Evolutionary conservation across 73 alveolate species (phyloP).

Genomic region (Paramecium sonneborni): DNA sequence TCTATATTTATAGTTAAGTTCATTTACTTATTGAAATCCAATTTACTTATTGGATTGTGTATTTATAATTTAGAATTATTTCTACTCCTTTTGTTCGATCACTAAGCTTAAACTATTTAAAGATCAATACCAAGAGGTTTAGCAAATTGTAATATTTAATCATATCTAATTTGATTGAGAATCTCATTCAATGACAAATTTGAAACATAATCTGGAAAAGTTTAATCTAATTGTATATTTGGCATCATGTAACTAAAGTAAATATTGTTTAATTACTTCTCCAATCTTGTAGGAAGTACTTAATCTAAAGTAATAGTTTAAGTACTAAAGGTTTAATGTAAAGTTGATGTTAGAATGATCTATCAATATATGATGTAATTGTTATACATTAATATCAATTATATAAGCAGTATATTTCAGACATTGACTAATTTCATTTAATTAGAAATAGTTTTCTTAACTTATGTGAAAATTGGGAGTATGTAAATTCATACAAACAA

Average conservation of each 20-base stretch:
- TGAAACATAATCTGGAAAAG: not conserved
- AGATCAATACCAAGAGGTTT: not conserved
- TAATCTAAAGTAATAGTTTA: not conserved
- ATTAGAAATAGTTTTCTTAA: too few relatives aligned
- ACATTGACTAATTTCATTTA: too few relatives aligned
- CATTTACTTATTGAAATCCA: not conserved
- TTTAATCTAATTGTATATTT: not conserved
- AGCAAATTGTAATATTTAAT: not conserved
- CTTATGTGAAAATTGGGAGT: too few relatives aligned
- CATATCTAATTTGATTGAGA: not conserved
- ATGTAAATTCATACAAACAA: too few relatives aligned
- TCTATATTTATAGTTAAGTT: not conserved
- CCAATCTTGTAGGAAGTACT: not conserved
- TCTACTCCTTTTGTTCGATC: not conserved
- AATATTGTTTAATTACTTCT: not conserved
- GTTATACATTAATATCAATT: too few relatives aligned
- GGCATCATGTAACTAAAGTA: not conserved
- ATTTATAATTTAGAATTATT: not conserved
- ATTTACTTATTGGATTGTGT: not conserved
- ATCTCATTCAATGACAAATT: not conserved
- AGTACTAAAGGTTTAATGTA: not conserved
- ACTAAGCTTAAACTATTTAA: not conserved
- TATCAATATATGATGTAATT: too few relatives aligned
- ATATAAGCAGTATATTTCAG: too few relatives aligned
- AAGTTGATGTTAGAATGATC: too few relatives aligned